Evolutionary conservation across 306 rosid species (phyloP).

Genomic region (Canavalia gladiata): DNA sequence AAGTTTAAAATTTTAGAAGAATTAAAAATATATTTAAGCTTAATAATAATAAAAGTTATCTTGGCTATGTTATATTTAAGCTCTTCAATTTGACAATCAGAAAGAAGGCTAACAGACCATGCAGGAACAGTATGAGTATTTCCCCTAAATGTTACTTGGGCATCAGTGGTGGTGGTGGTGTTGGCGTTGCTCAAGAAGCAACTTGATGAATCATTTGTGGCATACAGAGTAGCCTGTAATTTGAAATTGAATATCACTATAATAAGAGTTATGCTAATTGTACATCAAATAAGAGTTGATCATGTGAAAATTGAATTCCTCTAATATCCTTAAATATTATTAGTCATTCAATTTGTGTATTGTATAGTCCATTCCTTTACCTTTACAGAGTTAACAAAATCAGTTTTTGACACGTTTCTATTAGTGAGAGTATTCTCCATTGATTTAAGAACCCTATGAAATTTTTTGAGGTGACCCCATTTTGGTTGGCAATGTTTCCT

Average conservation of each 20-base stretch:
- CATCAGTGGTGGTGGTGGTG: conserved; percentile 46
- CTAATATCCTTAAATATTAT: too few relatives aligned
- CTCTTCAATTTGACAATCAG: conserved; percentile 55
- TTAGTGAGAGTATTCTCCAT: conserved; percentile 55
- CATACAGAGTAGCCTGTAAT: conserved; percentile 52
- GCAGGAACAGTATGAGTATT: conserved; percentile 55
- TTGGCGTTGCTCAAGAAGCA: conserved; percentile 57
- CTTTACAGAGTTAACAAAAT: conserved; percentile 51
- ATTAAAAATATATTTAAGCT: too few relatives aligned
- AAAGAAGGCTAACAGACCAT: conserved; percentile 70
- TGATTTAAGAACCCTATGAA: conserved; percentile 57
- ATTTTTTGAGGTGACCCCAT: conserved; percentile 66
- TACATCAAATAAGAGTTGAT: too few relatives aligned
- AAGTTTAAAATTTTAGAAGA: too few relatives aligned
- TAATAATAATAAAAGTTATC: background rate
- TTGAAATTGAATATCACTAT: background rate
- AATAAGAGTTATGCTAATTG: too few relatives aligned
- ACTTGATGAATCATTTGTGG: conserved; percentile 50
- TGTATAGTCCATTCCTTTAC: conserved; percentile 34
- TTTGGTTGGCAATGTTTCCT: conserved; percentile 67
- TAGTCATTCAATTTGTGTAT: background rate
- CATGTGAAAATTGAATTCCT: too few relatives aligned
- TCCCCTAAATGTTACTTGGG: conserved; percentile 52
- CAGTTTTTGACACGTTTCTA: conserved; percentile 48
- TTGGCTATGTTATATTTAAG: conserved; percentile 56